Evolutionary conservation across 2,329 filamentous ascomycete species (phyloP), one percentile per base, ranked within the genome.

Genomic region (Fusarium coffeatum): DNA sequence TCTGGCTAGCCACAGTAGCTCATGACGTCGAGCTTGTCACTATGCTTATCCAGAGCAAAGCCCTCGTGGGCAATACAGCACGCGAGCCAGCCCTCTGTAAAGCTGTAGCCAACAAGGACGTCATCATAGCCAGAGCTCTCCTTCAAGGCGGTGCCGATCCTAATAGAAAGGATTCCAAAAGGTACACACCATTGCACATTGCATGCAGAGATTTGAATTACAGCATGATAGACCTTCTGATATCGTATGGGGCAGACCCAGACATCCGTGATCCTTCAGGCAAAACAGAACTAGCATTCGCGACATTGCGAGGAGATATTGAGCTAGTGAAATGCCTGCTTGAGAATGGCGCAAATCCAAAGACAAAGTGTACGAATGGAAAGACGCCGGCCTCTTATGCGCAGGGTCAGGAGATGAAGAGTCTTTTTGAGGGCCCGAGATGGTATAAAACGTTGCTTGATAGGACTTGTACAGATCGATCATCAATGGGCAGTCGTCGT

Each of bases 351-450:
- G 58, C 58, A 5, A 23, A 49, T n/a, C 58, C 58, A 8, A 64
- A 27, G 2, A 20, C 60, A 1, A 64, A 48, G 22, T 64, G 60
- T 18, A 18, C 58, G 0, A 64, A 64, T 48, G 58, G 60, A 2
- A 64, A 63, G 15, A 63, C 42, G 6, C 20, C 58, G 12, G 58
- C 23, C 15, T 34, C 42, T 3, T 64, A 56, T 45, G 58, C 48
- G 2, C 30, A 23, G 6, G 48, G 41, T 3, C n/a, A 43, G 2
- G 60, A 64, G 42, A 49, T 41, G n/a, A 64, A 63, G 20, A 48
- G 28, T 13, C 3, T 64, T 0, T 37, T 63, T 22, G 28, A 20
- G 5, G n/a, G 59, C 6, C 37, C 15, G 9, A 40, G 6, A 1
- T 61, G 45, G 59, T 53, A 61, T 5, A 51, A 51, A 6, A 60